Evolutionary conservation across 768 basidiomycete genomes (phyloP), one percentile per base, ranked within the genome.

Genomic region (Hebeloma cylindrosporum): DNA sequence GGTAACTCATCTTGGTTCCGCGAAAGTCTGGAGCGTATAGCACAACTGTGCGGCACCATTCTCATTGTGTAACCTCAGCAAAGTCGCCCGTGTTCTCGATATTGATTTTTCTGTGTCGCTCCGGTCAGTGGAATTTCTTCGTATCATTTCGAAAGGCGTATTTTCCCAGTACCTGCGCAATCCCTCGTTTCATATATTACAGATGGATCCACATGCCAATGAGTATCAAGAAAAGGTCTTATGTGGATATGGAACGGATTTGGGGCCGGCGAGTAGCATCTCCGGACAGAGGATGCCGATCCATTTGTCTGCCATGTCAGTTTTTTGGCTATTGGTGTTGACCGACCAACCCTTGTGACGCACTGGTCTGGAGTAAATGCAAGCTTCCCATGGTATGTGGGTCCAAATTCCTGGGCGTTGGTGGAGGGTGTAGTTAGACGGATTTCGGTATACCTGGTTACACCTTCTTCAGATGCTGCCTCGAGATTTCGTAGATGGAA

Each of bases 161-260:
- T 2, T 41, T 26, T 7, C 47, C 43, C 16, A 53, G 29, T 38
- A 10, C 32, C 32, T 34, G 25, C 26, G 48, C 52, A 1, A 47
- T 38, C 7, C 48, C 48, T n/a, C 26, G 22, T 20, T 29, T 22
- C 8, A 48, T 36, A 29, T 43, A 30, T n/a, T 43, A 33, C 2
- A 40, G 37, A 17, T 50, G 48, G 3, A 53, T 45, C 52, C 52
- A 50, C 52, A 50, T 53, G 11, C 52, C 52, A 2, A 50, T 48
- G 1, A 50, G 40, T 18, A 53, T 26, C 14, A 44, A 45, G 3
- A 47, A 42, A 6, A 47, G 2, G 50, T 23, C 5, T 34, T 26
- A 4, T 21, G 33, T 3, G 46, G 32, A 27, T 40, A 46, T 4
- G 30, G 16, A 1, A 36, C 18, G 7, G 40, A 33, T 14, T 36